Conservation (phyloP, 805 yeast genomes). For the Phaffomyces opuntiae region DNA sequence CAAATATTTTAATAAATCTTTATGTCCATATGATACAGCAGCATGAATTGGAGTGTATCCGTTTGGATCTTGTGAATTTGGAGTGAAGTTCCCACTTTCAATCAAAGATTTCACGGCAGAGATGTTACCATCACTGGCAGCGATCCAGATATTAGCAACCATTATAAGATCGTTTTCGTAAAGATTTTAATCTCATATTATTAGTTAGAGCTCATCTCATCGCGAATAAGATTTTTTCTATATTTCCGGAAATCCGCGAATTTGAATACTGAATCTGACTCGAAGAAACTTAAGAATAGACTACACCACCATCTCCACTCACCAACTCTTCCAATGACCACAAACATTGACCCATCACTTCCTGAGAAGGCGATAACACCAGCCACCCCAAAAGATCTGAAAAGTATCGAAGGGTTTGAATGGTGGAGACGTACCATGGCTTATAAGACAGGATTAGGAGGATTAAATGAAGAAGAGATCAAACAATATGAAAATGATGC, state of each 20-base stretch:
- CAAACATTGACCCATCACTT: conserved; percentile 1
- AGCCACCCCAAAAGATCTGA: conserved; percentile 9
- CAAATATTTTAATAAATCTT: conserved; percentile 54
- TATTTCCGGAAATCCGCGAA: not conserved
- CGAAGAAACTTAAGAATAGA: no score
- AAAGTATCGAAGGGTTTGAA: conserved; percentile 43
- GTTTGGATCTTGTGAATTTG: conserved; percentile 79
- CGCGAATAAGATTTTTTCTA: not conserved
- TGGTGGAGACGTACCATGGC: conserved; percentile 77
- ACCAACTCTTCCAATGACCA: not conserved
- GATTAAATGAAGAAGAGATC: conserved; percentile 45
- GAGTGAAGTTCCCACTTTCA: conserved; percentile 41
- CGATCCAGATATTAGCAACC: conserved; percentile 75
- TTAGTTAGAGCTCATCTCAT: not conserved
- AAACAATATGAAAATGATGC: conserved; percentile 51
- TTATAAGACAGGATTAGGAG: conserved; percentile 70
- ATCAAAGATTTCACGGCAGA: conserved; percentile 52
- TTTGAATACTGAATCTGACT: not conserved
- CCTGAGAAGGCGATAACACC: conserved; percentile 4
- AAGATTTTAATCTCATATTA: no score
- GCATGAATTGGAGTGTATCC: conserved; percentile 98
- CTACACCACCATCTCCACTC: no score
- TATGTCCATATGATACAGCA: conserved; percentile 88
- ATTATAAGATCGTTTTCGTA: not conserved
- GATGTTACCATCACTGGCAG: conserved; percentile 79